Evolutionary conservation across 139 green algal genomes (phyloP).

Genomic region (Eudorina sp.): DNA sequence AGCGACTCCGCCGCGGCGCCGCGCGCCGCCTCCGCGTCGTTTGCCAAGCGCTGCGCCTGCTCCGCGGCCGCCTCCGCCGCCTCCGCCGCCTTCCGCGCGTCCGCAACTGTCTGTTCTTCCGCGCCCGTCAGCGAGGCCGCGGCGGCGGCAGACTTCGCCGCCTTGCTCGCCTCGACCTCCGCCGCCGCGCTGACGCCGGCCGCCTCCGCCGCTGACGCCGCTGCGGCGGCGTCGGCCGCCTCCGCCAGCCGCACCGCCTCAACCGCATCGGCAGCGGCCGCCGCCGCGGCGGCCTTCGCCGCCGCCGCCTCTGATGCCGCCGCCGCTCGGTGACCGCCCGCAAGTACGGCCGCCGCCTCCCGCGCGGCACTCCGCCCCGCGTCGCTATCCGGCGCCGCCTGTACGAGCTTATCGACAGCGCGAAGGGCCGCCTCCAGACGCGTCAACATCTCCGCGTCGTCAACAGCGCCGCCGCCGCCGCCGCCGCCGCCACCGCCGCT

Average conservation of each 20-base stretch:
- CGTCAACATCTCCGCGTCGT: too few relatives aligned
- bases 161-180: not conserved
- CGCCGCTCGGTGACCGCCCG: not conserved
- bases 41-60: not conserved
- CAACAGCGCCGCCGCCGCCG: too few relatives aligned
- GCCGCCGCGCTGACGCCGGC: not conserved
- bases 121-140: not conserved
- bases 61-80: not conserved
- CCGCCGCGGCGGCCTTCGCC: not conserved
- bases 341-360: not conserved
- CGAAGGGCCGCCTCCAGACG: constrained; percentile 7
- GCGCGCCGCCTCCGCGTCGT: not conserved
- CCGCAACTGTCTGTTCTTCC: not conserved
- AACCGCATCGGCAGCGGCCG: not conserved
- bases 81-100: not conserved
- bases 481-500: too few relatives aligned
- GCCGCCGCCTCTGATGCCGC: not conserved
- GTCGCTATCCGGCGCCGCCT: not conserved
- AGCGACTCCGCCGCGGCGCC: not conserved
- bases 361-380: not conserved
- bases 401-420: constrained; percentile 1
- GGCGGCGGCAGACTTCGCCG: not conserved
- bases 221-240: not conserved
- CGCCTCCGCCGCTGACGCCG: constrained; percentile 2
- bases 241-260: not conserved